Base-by-base conservation (phyloP, 78 protist species). In the Polysphondylium violaceum region DNA sequence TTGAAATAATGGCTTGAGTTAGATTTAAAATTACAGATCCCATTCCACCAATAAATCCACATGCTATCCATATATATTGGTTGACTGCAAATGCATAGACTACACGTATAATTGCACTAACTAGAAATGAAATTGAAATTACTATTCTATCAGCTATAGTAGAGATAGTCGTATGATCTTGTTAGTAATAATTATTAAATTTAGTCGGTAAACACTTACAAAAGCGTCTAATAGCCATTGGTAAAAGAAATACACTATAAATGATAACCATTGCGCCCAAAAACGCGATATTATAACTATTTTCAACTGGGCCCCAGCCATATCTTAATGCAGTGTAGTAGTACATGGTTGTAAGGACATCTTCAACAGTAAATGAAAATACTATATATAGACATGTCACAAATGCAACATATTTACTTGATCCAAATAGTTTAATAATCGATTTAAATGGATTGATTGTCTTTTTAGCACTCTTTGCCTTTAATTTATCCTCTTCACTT, bases 111-210 rank as follows among this genome's bases (percentile, higher is more conserved):
- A 25, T 27, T 35, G 63, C 50, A 25, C 71, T 58, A 47, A 36
- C 44, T 1, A 51, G 35, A 41, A 67, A 67, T 25, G 35, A 27
- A n/a, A 64, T n/a, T 51, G 40, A 17, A 41, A 79, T 51, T 33
- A 67, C 31, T 53, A n/a, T 64, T 64, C 76, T 36, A 40, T 79
- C 76, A 40, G 76, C 89, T 78, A 77, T 14, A 38, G n/a, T n/a
- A 60, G n/a, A 9, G 11, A 65, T 5, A 38, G 59, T 33, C 3
- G 23, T 19, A 35, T 5, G 27, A 29, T 25, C 5, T 33, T 35
- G 16, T 2, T 27, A 2, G 1, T 11, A 12, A 31, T 23, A 14
- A 72, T n/a, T 3, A 12, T 2, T 36, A 14, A 14, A 50, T 47
- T 2, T 50, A 50, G 17, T 5, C 11, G 29, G n/a, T n/a, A n/a